phyloP scores from a whole-genome alignment of 192 early-diverging fungal species.

The Podila epicladia region DNA sequence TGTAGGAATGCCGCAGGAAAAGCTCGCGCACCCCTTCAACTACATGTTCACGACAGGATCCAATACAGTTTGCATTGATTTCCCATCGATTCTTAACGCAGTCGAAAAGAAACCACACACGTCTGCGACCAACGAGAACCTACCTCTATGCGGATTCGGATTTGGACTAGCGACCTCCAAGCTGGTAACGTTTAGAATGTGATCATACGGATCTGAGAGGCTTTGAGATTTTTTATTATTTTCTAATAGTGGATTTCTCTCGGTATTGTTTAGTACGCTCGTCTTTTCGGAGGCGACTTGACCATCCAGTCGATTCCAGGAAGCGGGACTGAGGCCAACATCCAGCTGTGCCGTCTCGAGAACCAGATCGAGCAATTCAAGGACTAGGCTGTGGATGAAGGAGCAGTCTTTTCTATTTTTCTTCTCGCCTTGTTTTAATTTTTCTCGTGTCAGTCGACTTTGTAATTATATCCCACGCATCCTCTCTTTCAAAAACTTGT shows the following conservation, averaged over 20 bases:
- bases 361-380: slow-evolving; percentile 36
- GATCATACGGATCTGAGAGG: no score
- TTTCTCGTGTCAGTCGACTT: neutral
- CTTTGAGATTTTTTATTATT: no score
- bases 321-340: slow-evolving; percentile 25
- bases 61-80: slow-evolving; percentile 32
- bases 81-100: slow-evolving; percentile 38
- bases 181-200: slow-evolving; percentile 15
- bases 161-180: slow-evolving; percentile 47
- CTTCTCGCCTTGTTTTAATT: neutral
- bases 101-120: slow-evolving; percentile 31
- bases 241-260: neutral
- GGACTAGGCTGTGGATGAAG: neutral
- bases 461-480: neutral
- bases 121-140: slow-evolving; percentile 33
- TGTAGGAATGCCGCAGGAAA: slow-evolving; percentile 27
- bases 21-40: slow-evolving; percentile 16
- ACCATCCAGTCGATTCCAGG: slow-evolving; percentile 23
- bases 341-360: slow-evolving; percentile 22
- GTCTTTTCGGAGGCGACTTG: slow-evolving; percentile 40
- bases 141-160: slow-evolving; percentile 44
- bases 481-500: neutral
- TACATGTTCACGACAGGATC: slow-evolving; percentile 49
- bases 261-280: slow-evolving; percentile 19
- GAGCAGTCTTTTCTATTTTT: neutral